Evolutionary conservation across 2,329 filamentous ascomycete species (phyloP), one percentile per base, ranked within the genome.

Genomic region (Fonsecaea nubica): DNA sequence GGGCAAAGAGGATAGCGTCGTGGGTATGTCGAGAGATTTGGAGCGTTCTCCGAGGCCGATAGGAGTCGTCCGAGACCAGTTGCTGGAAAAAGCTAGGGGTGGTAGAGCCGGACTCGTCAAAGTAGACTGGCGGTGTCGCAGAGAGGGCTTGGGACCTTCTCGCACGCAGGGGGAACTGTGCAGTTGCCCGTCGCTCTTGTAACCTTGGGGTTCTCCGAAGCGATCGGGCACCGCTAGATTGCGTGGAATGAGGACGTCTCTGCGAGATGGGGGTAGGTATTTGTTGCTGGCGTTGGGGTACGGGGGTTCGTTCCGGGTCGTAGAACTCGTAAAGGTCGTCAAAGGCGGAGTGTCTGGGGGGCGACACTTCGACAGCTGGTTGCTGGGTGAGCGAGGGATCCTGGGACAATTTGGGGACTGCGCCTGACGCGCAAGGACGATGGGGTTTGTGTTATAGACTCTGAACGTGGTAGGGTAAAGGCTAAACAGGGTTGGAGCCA

Each of bases 1-100:
- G 87, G 42, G 93, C 89, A 83, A 91, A 98, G 74, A 96, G 89
- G 76, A 99, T 93, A 42, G 95, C 94, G 78, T 91, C 92, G 71
- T 92, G 91, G 55, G 92, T 97, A 71, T 91, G 89, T 73, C 88
- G 90, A 56, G 93, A 97, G 78, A 97, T 89, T 74, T 87, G 88
- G 68, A 76, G 79, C 10, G 76, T 79, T 64, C 80, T 76, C 62
- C 72, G 74, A 78, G 85, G 78, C 86, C 86, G 77, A 80, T 86
- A 80, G 77, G 85, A 76, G 75, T 83, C 72, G 76, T 78, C 65
- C 69, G 72, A 58, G 73, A 75, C 72, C 67, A 73, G 72, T 42
- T 75, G 73, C 69, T 75, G 74, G 60, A 75, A 76, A 65, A 76
- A 74, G 30, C 72, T 74, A 66, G 73, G 76, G 66, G 71, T 72